These are phyloP conservation scores for Colletotrichum melonis DNA, from an alignment of 2,329 filamentous ascomycete species.

Conservation along the genomic window DNA sequence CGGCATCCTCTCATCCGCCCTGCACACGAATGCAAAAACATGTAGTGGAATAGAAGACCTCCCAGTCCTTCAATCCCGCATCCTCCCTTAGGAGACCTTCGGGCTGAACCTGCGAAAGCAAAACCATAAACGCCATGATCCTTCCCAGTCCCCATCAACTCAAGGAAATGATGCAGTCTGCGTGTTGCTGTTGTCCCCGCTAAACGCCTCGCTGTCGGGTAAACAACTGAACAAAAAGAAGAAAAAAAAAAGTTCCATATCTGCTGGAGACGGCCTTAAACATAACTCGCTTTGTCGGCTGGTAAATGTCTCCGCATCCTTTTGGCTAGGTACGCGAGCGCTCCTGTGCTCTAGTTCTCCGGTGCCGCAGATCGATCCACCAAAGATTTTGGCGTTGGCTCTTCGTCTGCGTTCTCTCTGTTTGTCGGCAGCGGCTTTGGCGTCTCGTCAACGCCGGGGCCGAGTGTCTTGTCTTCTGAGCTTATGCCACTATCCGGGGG, in stretches of 20 bases:
- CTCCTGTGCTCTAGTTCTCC: constrained; percentile 32
- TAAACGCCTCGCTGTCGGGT: constrained; percentile 35
- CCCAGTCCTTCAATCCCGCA: not conserved
- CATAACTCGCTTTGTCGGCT: not conserved
- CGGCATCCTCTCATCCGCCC: constrained; percentile 8
- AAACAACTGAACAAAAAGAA: constrained; percentile 30
- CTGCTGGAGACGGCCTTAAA: not conserved
- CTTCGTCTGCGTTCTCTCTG: constrained; percentile 44
- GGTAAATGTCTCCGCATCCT: not conserved
- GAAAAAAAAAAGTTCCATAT: constrained; percentile 21
- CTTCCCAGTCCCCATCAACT: constrained; percentile 14
- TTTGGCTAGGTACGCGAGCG: constrained; percentile 3
- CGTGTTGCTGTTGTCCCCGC: constrained; percentile 32
- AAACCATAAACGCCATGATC: constrained; percentile 27
- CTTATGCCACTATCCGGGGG: constrained; percentile 44
- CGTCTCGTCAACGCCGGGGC: constrained; percentile 52
- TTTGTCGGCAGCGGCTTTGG: constrained; percentile 50
- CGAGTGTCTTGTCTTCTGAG: constrained; percentile 34
- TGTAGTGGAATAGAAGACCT: constrained; percentile 1
- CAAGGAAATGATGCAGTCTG: constrained; percentile 37
- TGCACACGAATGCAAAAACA: constrained; percentile 12
- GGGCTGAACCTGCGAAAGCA: not conserved
- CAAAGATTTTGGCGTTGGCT: constrained; percentile 53
- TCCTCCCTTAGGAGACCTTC: not conserved
- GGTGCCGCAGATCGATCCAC: constrained; percentile 27